Evolutionary conservation across 441 rosid genomes (phyloP).

Genomic region (Adansonia rubrostipa): DNA sequence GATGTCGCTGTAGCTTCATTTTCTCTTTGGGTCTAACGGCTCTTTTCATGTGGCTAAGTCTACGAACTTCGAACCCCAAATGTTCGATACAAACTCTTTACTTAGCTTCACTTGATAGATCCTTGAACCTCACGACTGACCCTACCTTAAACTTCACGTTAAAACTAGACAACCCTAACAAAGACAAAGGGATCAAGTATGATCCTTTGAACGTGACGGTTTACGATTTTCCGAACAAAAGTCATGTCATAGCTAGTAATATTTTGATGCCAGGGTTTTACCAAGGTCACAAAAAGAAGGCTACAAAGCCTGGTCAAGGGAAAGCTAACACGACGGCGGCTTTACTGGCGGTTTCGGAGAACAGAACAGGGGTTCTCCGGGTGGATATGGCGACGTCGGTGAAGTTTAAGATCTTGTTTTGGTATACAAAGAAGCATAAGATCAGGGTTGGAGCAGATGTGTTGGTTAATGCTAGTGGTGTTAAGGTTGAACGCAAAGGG

Average conservation of each 20-base stretch:
- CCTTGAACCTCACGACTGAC: constrained; percentile 34
- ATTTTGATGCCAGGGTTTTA: constrained; percentile 46
- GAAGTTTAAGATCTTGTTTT: constrained; percentile 64
- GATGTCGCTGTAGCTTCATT: constrained; percentile 59
- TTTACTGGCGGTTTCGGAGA: constrained; percentile 36
- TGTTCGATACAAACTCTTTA: constrained; percentile 47
- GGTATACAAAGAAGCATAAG: constrained; percentile 58
- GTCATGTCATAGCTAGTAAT: constrained; percentile 26
- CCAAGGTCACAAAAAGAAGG: constrained; percentile 80
- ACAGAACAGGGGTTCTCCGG: constrained; percentile 49
- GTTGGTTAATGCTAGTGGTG: constrained; percentile 47
- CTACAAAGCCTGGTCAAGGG: constrained; percentile 40
- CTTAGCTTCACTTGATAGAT: constrained; percentile 60
- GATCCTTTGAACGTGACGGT: constrained; percentile 57
- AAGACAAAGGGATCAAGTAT: constrained; percentile 65
- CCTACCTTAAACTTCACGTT: constrained; percentile 51
- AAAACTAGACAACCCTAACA: constrained; percentile 59
- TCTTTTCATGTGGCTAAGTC: constrained; percentile 74
- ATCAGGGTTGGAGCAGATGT: constrained; percentile 57
- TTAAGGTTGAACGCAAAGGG: constrained; percentile 21
- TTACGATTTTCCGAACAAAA: constrained; percentile 29
- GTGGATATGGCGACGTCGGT: constrained; percentile 72
- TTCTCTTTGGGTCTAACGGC: constrained; percentile 58
- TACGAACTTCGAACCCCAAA: constrained; percentile 56
- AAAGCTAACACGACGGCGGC: constrained; percentile 37